These are phyloP conservation scores for Tetrapyrgos nigripes DNA, from an alignment of 1,284 basidiomycete species.

Conservation along the genomic window DNA sequence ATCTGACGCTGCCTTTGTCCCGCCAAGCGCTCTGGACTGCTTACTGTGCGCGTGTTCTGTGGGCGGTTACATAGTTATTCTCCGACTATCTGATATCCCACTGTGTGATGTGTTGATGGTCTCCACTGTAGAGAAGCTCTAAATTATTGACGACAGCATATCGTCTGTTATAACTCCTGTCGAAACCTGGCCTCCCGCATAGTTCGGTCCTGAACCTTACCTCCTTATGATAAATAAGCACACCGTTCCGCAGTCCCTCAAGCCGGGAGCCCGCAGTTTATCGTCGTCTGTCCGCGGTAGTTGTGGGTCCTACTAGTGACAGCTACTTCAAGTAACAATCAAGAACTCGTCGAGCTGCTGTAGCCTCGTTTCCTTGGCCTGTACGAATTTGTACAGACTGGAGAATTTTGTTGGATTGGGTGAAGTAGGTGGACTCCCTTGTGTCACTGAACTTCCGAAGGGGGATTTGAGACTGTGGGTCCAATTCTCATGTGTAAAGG, in stretches of 20 bases:
- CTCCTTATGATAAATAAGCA: too few relatives aligned
- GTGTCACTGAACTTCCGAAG: slow-evolving; percentile 36
- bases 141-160: not conserved
- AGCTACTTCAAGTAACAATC: slow-evolving; percentile 36
- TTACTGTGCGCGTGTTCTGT: not conserved
- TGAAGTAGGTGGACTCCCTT: slow-evolving; percentile 37
- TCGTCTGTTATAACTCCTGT: not conserved
- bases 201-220: too few relatives aligned
- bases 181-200: not conserved
- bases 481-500: not conserved
- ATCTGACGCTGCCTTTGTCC: not conserved
- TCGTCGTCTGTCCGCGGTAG: too few relatives aligned
- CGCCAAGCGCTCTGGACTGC: not conserved
- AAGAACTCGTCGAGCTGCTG: slow-evolving; percentile 39
- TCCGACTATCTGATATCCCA: not conserved
- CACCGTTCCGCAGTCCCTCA: too few relatives aligned
- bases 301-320: slow-evolving; percentile 41
- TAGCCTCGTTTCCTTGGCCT: slow-evolving; percentile 41
- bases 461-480: slow-evolving; percentile 38
- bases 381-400: slow-evolving; percentile 39
- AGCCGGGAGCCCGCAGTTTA: too few relatives aligned
- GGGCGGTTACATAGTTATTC: not conserved
- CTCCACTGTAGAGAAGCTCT: not conserved
- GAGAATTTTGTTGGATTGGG: slow-evolving; percentile 42
- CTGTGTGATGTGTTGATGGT: not conserved